Percentiles rank a stretch among this genome's conserved stretches.
Evolutionary conservation across 75 land plant genomes (phyloP).

Genomic region (Picea sitchensis): DNA sequence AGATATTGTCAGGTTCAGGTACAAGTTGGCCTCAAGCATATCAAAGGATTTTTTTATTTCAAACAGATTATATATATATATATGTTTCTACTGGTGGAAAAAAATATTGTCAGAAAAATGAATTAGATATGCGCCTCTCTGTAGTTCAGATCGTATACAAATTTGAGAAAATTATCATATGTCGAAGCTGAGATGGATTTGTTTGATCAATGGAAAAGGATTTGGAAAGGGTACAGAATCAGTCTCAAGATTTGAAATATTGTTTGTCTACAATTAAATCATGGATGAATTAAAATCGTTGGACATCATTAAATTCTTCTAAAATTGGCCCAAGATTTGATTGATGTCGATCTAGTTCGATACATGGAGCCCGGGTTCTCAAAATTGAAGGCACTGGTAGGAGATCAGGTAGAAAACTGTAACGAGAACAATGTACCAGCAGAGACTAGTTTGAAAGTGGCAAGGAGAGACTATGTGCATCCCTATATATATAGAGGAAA

Average conservation of each 20-base stretch:
- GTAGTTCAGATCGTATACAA: no score
- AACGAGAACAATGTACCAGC: neutral
- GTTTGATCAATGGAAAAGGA: conserved; percentile 52
- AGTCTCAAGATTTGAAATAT: conserved; percentile 56
- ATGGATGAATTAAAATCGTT: conserved; percentile 15
- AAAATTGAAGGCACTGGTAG: no score
- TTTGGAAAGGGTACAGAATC: conserved; percentile 3
- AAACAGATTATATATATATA: no score
- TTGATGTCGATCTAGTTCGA: conserved; percentile 45
- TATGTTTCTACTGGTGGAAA: no score
- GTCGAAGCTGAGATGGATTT: no score
- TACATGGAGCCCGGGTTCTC: conserved; percentile 53
- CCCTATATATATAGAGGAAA: no score
- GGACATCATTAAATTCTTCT: conserved; percentile 27
- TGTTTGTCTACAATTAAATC: conserved; percentile 34
- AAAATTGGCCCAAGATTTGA: conserved; percentile 38
- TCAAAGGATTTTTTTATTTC: neutral
- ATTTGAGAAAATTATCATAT: no score
- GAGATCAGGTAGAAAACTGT: neutral
- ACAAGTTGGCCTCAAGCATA: neutral
- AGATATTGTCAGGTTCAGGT: neutral
- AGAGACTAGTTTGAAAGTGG: neutral
- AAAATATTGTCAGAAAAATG: no score
- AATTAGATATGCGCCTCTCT: no score
- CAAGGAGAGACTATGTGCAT: no score